Evolutionary conservation across 2,329 filamentous ascomycete genomes (phyloP).

Genomic region (Fusarium azukiicola): DNA sequence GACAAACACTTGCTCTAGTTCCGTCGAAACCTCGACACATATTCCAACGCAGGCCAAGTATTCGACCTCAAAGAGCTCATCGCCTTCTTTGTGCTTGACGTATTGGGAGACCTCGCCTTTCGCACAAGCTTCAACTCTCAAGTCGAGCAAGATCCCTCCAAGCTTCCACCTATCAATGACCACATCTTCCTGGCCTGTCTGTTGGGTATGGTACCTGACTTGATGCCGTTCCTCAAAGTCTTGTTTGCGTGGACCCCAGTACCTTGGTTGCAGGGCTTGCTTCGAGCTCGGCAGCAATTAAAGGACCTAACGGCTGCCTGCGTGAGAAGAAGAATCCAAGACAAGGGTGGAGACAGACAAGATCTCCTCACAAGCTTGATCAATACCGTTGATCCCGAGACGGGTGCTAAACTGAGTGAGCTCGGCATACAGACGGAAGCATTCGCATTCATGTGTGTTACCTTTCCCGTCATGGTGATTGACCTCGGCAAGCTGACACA

Average conservation of each 20-base stretch:
- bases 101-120: background rate
- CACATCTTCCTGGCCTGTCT: constrained; percentile 1
- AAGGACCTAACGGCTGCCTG: background rate
- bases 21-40: background rate
- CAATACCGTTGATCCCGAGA: background rate
- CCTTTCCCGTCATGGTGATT: background rate
- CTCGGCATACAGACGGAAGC: background rate
- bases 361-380: constrained; percentile 5
- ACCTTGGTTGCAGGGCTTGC: background rate
- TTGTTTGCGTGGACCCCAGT: background rate
- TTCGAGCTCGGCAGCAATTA: background rate
- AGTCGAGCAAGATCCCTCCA: background rate
- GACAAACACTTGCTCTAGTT: background rate
- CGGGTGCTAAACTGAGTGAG: background rate
- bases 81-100: background rate
- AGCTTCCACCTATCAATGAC: background rate
- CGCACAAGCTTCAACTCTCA: background rate
- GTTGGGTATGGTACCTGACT: background rate
- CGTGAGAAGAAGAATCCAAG: background rate
- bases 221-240: background rate
- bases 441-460: constrained; percentile 5
- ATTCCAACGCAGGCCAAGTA: background rate
- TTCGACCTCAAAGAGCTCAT: background rate
- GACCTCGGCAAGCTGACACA: background rate
- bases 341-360: background rate